Evolutionary conservation across 495 filamentous ascomycete species (phyloP).

Genomic region (Penicillium flavigenum): DNA sequence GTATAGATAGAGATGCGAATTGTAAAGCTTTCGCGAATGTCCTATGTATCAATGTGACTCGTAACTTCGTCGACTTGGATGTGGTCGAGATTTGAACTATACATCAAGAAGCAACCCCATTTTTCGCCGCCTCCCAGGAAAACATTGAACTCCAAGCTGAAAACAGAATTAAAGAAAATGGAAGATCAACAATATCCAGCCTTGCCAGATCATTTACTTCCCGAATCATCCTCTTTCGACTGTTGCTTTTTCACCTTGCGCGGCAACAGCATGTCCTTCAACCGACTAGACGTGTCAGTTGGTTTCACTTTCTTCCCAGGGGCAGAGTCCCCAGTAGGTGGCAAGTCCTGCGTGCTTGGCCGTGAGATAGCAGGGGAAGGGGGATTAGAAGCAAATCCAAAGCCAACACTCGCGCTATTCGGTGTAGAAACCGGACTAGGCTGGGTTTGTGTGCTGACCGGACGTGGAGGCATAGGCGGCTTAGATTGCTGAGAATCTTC

Average conservation of each 20-base stretch:
- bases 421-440: background rate
- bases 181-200: conserved; percentile 4
- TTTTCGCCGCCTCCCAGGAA: background rate
- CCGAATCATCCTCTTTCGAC: conserved; percentile 14
- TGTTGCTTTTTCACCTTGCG: conserved; percentile 27
- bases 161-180: background rate
- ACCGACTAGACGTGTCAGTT: conserved; percentile 14
- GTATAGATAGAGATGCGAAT: background rate
- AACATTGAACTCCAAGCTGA: background rate
- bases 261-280: conserved; percentile 27
- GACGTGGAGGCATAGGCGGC: background rate
- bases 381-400: conserved; percentile 6
- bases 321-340: conserved; percentile 9
- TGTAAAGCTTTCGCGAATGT: conserved; percentile 7
- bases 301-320: conserved; percentile 23
- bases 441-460: background rate
- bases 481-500: conserved; percentile 1
- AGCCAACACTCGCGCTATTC: background rate
- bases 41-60: conserved; percentile 3
- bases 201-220: conserved; percentile 8
- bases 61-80: conserved; percentile 2
- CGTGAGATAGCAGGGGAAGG: conserved; percentile 17
- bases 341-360: conserved; percentile 13
- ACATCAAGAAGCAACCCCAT: background rate
- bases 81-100: background rate